Percentiles rank a stretch among this genome's conserved stretches.
Conservation (phyloP, 2,329 filamentous ascomycete species). For the Cordyceps cateniannulata region DNA sequence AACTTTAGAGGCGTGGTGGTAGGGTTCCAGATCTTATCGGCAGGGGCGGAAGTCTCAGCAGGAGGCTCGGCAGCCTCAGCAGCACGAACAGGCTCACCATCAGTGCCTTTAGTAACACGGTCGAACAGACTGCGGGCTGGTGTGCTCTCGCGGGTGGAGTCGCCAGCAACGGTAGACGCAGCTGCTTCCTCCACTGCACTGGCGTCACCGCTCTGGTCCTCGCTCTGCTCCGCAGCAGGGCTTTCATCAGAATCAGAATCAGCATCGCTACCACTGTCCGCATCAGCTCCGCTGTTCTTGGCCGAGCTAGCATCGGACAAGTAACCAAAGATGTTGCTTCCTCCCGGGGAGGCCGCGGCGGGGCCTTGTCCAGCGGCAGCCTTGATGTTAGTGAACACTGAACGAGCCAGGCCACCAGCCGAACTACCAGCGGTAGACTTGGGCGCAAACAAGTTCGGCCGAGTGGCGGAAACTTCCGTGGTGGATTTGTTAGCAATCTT, state of each 20-base stretch:
- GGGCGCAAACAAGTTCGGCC: slow-evolving; percentile 27
- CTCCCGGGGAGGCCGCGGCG: slow-evolving; percentile 17
- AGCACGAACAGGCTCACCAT: slow-evolving; percentile 43
- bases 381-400: slow-evolving; percentile 37
- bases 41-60: slow-evolving; percentile 21
- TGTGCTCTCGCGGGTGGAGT: slow-evolving; percentile 34
- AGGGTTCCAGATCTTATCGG: slow-evolving; percentile 36
- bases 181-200: slow-evolving; percentile 36
- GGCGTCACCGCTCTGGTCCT: slow-evolving; percentile 36
- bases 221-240: slow-evolving; percentile 36
- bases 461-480: slow-evolving; percentile 23
- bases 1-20: slow-evolving; percentile 52
- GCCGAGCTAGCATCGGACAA: slow-evolving; percentile 50
- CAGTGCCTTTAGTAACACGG: slow-evolving; percentile 43
- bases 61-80: slow-evolving; percentile 16
- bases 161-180: slow-evolving; percentile 18
- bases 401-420: slow-evolving; percentile 34
- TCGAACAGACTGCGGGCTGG: slow-evolving; percentile 49
- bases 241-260: slow-evolving; percentile 37
- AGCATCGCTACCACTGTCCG: slow-evolving; percentile 39
- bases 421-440: slow-evolving; percentile 32
- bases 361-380: slow-evolving; percentile 19
- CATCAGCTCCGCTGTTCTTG: slow-evolving; percentile 46
- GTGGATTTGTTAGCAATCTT: slow-evolving; percentile 47
- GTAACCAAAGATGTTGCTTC: slow-evolving; percentile 53